Evolutionary conservation across 768 basidiomycete species (phyloP), one percentile per base, ranked within the genome.

Genomic region (Gymnopilus dilepis): DNA sequence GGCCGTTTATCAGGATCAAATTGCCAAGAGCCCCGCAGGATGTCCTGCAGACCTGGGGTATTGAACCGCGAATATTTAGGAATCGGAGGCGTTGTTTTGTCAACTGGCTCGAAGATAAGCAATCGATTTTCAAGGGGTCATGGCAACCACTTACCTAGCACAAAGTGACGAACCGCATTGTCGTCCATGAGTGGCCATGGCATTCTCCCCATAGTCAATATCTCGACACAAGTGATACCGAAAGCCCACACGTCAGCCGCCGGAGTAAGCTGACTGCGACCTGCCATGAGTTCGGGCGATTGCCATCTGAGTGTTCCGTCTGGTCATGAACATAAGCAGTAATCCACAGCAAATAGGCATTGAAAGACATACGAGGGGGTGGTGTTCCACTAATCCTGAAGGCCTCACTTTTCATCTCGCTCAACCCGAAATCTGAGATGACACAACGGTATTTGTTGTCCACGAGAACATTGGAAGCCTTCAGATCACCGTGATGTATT

Each of bases 361-460:
- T n/a, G 26, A 45, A n/a, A n/a, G n/a, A 42, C 82, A 54, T 62
- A 87, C 84, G 77, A 61, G 77, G 77, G 15, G 74, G 75, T 3
- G 76, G 69, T 26, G 76, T 75, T 28, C 86, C 86, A 59, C 85
- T 89, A 1, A 91, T 79, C 37, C 84, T 80, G 64, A 81, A 87
- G 3, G 84, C 87, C 70, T 94, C 91, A 31, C 80, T 84, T 73
- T 88, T 90, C 79, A 95, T 87, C 74, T 91, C 88, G 66, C 85
- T 89, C 72, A 94, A 89, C 0, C 91, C 92, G 71, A 95, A 95
- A 67, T 94, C 92, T 22, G 90, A 86, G 53, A 95, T 86, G 41
- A 94, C 78, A 61, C 91, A 94, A 52, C 78, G 83, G 2, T 82
- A 78, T 6, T 80, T 75, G 62, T 91, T 86, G 64, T 90, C 85